Evolutionary conservation across 1,139 yeast species (phyloP).

Genomic region (Magnusiomyces ingens): DNA sequence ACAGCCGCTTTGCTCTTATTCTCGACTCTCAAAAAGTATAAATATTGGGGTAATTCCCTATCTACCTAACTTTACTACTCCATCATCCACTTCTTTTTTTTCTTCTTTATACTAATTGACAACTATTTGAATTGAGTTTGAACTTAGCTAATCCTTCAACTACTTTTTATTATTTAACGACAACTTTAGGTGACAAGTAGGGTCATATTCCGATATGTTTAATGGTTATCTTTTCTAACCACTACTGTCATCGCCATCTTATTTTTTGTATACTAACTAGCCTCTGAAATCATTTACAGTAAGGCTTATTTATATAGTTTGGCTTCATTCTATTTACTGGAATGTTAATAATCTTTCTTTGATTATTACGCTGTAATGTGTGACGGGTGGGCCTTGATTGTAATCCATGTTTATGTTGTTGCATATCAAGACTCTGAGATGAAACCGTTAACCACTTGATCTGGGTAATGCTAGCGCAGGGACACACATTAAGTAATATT

Average conservation of each 20-base stretch:
- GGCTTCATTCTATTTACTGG: neutral
- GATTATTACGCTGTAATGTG: neutral
- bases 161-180: neutral
- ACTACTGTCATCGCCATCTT: neutral
- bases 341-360: neutral
- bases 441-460: slow-evolving; percentile 18
- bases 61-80: neutral
- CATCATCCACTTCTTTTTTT: neutral
- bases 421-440: slow-evolving; percentile 15
- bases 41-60: neutral
- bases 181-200: neutral
- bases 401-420: neutral
- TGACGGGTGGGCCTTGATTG: neutral
- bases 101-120: neutral
- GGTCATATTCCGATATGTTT: neutral
- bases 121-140: neutral
- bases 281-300: neutral
- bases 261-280: neutral
- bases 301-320: neutral
- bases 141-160: neutral
- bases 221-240: neutral
- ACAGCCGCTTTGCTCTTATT: no score
- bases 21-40: neutral
- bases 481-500: slow-evolving; percentile 12
- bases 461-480: slow-evolving; percentile 19